Evolutionary conservation across 495 filamentous ascomycete species (phyloP).

Genomic region (Pyrenopolyporus hunteri): DNA sequence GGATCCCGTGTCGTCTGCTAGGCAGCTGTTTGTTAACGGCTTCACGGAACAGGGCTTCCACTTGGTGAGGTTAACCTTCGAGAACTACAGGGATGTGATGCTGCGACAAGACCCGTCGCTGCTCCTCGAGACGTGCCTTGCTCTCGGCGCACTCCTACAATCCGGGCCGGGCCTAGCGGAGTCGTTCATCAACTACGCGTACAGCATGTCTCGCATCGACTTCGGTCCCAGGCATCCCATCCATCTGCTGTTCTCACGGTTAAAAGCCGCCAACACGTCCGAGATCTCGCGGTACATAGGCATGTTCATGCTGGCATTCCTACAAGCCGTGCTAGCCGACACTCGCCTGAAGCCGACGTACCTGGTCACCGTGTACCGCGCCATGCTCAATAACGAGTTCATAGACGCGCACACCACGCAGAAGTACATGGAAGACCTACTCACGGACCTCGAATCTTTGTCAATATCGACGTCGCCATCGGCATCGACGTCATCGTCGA

Average conservation of each 20-base stretch:
- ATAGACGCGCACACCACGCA: constrained; percentile 14
- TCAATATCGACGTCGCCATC: neutral
- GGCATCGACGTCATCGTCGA: too few species aligned
- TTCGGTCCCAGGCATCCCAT: constrained; percentile 33
- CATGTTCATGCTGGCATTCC: constrained; percentile 15
- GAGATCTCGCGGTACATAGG: constrained; percentile 10
- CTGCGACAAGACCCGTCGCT: constrained; percentile 25
- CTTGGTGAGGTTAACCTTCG: constrained; percentile 30
- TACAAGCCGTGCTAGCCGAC: constrained; percentile 9
- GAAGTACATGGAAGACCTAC: constrained; percentile 11
- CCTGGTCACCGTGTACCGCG: constrained; percentile 30
- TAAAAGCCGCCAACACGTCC: neutral
- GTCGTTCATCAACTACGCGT: constrained; percentile 25
- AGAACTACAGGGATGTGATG: constrained; percentile 26
- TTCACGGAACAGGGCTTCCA: constrained; percentile 27
- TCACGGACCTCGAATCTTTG: constrained; percentile 9
- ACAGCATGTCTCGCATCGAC: constrained; percentile 22
- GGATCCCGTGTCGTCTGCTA: constrained; percentile 27
- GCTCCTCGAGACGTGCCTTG: constrained; percentile 28
- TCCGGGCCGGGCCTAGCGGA: constrained; percentile 24
- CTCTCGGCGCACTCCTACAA: constrained; percentile 22
- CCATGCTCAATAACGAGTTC: constrained; percentile 33
- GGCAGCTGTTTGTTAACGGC: constrained; percentile 29
- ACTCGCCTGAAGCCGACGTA: constrained; percentile 30
- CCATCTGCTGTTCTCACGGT: constrained; percentile 16